These are phyloP conservation scores for Ceratocystis destructans DNA, from an alignment of 2,329 filamentous ascomycete species.

Conservation along the genomic window DNA sequence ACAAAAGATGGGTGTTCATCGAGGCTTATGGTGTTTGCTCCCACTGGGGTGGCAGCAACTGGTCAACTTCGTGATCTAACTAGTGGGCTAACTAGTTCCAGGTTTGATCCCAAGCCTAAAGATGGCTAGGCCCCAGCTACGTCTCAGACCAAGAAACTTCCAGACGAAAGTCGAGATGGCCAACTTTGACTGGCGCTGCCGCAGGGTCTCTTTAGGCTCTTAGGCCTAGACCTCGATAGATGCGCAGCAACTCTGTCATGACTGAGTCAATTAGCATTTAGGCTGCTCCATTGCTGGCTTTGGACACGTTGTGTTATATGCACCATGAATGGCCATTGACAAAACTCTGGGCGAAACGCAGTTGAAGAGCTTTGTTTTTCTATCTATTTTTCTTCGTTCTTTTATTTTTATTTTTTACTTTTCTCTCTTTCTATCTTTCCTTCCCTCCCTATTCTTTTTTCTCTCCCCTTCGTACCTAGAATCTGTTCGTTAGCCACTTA, in stretches of 20 bases:
- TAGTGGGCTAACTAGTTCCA: too few relatives aligned
- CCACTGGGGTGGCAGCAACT: not conserved
- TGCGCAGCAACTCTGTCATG: not conserved
- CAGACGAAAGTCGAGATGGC: not conserved
- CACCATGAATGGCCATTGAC: not conserved
- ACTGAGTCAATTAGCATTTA: not conserved
- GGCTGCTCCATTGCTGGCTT: not conserved
- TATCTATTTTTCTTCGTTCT: not conserved
- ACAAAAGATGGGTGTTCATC: not conserved
- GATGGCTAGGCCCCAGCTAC: not conserved
- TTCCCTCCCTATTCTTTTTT: not conserved
- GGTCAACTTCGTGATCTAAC: not conserved
- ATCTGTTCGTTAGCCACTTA: not conserved
- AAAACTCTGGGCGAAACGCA: not conserved
- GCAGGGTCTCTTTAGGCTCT: not conserved
- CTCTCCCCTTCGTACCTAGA: not conserved
- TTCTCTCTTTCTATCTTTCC: too few relatives aligned
- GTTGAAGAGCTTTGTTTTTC: not conserved
- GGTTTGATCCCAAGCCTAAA: not conserved
- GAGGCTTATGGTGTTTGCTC: not conserved
- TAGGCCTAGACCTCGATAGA: not conserved
- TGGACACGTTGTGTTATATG: conserved; percentile 1
- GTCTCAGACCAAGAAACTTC: not conserved
- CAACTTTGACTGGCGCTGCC: not conserved
- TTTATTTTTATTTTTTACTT: not conserved